Evolutionary conservation across 1,284 basidiomycete genomes (phyloP).

Genomic region (Hypsizygus ulmarius): DNA sequence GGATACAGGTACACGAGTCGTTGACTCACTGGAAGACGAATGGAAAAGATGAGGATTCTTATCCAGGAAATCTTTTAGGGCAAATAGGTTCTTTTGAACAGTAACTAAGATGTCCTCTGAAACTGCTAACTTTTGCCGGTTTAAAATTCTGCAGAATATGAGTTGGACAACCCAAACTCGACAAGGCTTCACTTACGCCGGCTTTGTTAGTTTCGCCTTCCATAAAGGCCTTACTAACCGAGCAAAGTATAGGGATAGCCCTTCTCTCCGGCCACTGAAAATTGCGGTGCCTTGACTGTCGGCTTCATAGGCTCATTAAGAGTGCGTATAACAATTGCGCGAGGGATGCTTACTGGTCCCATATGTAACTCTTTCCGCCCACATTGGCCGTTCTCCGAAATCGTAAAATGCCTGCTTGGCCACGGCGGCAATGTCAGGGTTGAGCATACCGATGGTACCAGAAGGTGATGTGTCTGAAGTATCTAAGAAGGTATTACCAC

Average conservation of each 20-base stretch:
- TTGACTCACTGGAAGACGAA: slow-evolving; percentile 65
- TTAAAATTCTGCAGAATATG: slow-evolving; percentile 13
- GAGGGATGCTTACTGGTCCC: slow-evolving; percentile 39
- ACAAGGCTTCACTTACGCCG: slow-evolving; percentile 43
- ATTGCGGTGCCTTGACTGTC: slow-evolving; percentile 72
- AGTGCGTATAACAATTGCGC: not conserved
- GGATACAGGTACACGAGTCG: slow-evolving; percentile 48
- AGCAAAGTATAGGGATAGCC: slow-evolving; percentile 84
- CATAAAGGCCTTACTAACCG: slow-evolving; percentile 86
- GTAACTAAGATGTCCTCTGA: slow-evolving; percentile 61
- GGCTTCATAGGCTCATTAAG: slow-evolving; percentile 33
- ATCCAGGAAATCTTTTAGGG: slow-evolving; percentile 73
- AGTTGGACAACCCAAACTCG: not conserved
- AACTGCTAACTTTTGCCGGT: slow-evolving; percentile 53
- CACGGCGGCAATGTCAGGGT: slow-evolving; percentile 59
- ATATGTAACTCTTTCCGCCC: slow-evolving; percentile 73
- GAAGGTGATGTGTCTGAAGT: slow-evolving; percentile 44
- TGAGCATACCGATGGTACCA: slow-evolving; percentile 50
- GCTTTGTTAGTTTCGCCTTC: slow-evolving; percentile 73
- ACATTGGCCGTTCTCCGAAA: slow-evolving; percentile 77
- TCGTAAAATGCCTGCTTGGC: slow-evolving; percentile 85
- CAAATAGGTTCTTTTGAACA: slow-evolving; percentile 77
- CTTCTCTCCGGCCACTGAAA: slow-evolving; percentile 89
- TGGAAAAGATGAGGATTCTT: slow-evolving; percentile 80
- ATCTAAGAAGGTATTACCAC: slow-evolving; percentile 74